Base-by-base conservation (phyloP, 495 filamentous ascomycete species). In the Darksidea phi region DNA sequence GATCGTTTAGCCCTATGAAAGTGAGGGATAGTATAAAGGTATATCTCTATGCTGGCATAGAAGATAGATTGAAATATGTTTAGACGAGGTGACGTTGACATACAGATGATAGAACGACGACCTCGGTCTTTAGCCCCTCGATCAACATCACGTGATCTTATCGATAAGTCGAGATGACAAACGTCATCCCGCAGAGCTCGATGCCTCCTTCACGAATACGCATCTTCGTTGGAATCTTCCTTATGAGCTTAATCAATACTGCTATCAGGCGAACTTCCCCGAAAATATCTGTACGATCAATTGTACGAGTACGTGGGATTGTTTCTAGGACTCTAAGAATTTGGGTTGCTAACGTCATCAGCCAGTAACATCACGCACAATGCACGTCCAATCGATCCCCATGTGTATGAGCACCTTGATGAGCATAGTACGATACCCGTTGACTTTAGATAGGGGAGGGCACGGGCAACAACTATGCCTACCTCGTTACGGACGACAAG, bases 381-480 rank as follows among this genome's bases (percentile, higher is more conserved):
- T 98, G 94, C 91, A 97, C 86, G 88, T 98, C 75, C 84, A 91
- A 73, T 91, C 90, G 56, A 96, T 98, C 78, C 94, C 94, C 34
- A 98, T 97, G 94, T 97, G 93, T 96, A 85, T 70, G 89, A 82
- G 18, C 21, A 59, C 36, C 48, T 53, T 18, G 3, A 34, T 48
- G 18, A 12, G n/a, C 6, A 20, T 59, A 11, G 6, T 15, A 38
- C 37, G 21, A n/a, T 1, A 55, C 13, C 18, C 12, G 10, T 32
- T 63, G 32, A 53, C 34, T 43, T 37, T 43, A n/a, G 26, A n/a
- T 43, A 96, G 94, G 93, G 92, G 86, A 84, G 76, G 95, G 94
- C 43, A 88, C 77, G 53, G 82, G 86, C 70, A 88, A 98, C 73
- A 98, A 97, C 76, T 98, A 97, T 78, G 93, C 95, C 70, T 98